These are phyloP conservation scores for Cercospora berteroae DNA, from an alignment of 2,329 filamentous ascomycete genomes.

Conservation along the genomic window DNA sequence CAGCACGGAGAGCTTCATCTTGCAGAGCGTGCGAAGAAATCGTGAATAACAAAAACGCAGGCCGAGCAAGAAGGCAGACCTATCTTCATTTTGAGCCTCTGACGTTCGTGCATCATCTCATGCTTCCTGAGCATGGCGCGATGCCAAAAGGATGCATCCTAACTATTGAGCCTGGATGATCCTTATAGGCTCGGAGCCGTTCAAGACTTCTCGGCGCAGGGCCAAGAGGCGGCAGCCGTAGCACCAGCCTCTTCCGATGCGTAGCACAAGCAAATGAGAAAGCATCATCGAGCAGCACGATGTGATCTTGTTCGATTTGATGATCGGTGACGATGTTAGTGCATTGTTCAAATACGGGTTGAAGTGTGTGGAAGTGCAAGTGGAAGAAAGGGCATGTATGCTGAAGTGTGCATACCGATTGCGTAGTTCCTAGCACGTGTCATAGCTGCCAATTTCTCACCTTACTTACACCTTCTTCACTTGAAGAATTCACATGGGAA, in stretches of 20 bases:
- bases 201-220: slow-evolving; percentile 10
- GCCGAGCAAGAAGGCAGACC: background rate
- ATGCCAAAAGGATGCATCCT: background rate
- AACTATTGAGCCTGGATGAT: background rate
- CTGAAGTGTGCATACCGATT: background rate
- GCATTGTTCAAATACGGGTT: background rate
- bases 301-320: background rate
- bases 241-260: background rate
- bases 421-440: background rate
- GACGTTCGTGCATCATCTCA: background rate
- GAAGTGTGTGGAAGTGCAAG: background rate
- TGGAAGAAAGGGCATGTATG: background rate
- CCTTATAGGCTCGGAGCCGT: background rate
- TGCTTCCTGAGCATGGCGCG: background rate
- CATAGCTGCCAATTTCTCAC: background rate
- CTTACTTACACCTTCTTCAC: background rate
- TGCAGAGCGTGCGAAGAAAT: background rate
- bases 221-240: slow-evolving; percentile 1
- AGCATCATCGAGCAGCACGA: background rate
- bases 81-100: background rate
- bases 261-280: background rate
- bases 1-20: background rate
- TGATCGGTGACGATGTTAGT: background rate
- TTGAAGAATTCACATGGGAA: background rate
- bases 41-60: background rate